Percentiles rank a stretch among this genome's conserved stretches.
Conservation (phyloP, 1,284 basidiomycete genomes). For the Malassezia slooffiae region DNA sequence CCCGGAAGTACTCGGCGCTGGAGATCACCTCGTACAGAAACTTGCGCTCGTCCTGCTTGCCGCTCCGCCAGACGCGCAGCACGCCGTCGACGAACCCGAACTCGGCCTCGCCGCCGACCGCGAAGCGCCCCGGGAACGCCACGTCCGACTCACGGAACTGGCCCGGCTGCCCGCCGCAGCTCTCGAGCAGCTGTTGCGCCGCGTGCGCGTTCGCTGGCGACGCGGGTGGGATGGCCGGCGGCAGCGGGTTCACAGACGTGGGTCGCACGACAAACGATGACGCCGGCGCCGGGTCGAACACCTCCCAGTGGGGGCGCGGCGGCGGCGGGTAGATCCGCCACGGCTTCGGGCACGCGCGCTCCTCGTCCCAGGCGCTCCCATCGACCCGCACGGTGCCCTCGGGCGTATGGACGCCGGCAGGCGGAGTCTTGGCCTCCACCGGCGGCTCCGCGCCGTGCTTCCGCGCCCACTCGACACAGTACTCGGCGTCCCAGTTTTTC, state of each 20-base stretch:
- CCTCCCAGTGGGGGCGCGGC: slow-evolving; percentile 45
- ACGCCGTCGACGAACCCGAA: slow-evolving; percentile 41
- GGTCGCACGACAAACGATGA: slow-evolving; percentile 39
- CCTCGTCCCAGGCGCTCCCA: slow-evolving; percentile 24
- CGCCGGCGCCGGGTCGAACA: slow-evolving; percentile 39
- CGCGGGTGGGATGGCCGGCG: slow-evolving; percentile 38
- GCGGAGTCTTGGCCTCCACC: slow-evolving; percentile 4
- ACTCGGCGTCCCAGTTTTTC: slow-evolving; percentile 46
- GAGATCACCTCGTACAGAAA: slow-evolving; percentile 70
- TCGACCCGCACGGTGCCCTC: slow-evolving; percentile 36
- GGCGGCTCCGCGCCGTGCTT: neutral
- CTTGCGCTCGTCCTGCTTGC: neutral
- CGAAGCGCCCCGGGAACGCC: slow-evolving; percentile 18
- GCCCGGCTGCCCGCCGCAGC: slow-evolving; percentile 41
- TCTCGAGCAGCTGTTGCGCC: slow-evolving; percentile 40
- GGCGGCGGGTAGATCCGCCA: slow-evolving; percentile 45
- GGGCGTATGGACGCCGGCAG: neutral
- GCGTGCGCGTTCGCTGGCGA: slow-evolving; percentile 40
- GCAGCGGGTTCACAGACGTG: slow-evolving; percentile 30
- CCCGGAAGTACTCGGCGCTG: slow-evolving; percentile 86
- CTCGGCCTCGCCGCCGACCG: slow-evolving; percentile 18
- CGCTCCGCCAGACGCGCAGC: slow-evolving; percentile 30
- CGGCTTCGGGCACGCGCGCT: slow-evolving; percentile 28
- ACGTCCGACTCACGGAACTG: slow-evolving; percentile 29
- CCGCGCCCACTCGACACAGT: slow-evolving; percentile 24